Conservation (phyloP, 352 stramenopile genomes). For the Phytopythium mirpurense region DNA sequence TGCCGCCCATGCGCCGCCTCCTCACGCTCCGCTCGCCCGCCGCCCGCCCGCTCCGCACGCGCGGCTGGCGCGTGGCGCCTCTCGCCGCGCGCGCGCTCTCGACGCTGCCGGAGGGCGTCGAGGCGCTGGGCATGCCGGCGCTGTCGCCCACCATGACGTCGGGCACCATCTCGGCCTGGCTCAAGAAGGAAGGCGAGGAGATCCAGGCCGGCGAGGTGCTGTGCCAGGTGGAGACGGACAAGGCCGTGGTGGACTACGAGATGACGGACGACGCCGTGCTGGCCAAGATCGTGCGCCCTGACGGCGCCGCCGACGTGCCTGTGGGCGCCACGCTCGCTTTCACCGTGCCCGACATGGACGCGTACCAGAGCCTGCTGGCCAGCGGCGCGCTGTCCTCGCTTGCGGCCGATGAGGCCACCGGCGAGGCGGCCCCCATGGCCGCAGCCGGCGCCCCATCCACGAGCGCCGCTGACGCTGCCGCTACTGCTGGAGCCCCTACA, state of each 20-base stretch:
- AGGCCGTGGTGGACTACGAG: constrained; percentile 98
- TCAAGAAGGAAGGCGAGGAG: constrained; percentile 88
- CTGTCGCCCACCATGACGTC: constrained; percentile 97
- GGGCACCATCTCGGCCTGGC: constrained; percentile 93
- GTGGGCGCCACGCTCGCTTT: constrained; percentile 93
- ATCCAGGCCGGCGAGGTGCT: constrained; percentile 91
- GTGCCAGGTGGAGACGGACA: constrained; percentile 98
- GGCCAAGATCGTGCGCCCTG: constrained; percentile 91
- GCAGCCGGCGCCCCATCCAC: constrained; percentile 4
- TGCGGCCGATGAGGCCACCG: constrained; percentile 13
- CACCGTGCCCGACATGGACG: constrained; percentile 91
- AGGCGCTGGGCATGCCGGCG: constrained; percentile 89
- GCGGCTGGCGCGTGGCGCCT: constrained; percentile 10
- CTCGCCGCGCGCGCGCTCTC: constrained; percentile 35
- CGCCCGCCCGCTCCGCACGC: constrained; percentile 6
- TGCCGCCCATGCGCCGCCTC: constrained; percentile 31
- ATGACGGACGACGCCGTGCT: constrained; percentile 96
- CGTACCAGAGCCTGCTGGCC: constrained; percentile 51
- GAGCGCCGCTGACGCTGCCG: neutral
- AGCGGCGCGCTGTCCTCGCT: constrained; percentile 55
- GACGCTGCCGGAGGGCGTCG: constrained; percentile 65
- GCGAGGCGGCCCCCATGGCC: constrained; percentile 7
- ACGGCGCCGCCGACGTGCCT: constrained; percentile 85
- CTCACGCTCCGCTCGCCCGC: constrained; percentile 26
- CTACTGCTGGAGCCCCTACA: neutral